A percentile compares a stretch with the other conserved stretches of the same genome.
Evolutionary conservation across 129 eudicot genomes (phyloP).

Genomic region (Centella asiatica): DNA sequence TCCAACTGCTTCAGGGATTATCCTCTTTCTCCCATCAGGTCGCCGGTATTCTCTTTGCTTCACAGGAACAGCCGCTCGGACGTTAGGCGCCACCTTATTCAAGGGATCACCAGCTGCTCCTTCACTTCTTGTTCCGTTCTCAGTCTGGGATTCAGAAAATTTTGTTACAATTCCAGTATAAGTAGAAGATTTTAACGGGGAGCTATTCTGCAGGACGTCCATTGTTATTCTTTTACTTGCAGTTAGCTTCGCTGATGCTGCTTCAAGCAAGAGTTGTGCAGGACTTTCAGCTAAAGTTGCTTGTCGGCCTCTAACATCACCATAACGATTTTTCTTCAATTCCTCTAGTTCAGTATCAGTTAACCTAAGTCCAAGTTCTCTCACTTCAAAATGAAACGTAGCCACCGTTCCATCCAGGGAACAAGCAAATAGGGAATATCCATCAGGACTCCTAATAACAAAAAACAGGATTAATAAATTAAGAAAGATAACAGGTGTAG

Average conservation of each 20-base stretch:
- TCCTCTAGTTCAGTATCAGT: constrained; percentile 72
- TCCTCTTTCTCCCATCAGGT: constrained; percentile 93
- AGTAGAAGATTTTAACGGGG: constrained; percentile 40
- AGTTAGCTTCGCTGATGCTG: constrained; percentile 58
- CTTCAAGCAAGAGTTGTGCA: constrained; percentile 86
- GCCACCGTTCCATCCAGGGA: constrained; percentile 95
- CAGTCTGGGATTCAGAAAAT: constrained; percentile 33
- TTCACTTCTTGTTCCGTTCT: constrained; percentile 34
- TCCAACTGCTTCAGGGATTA: constrained; percentile 92
- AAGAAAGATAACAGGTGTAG: not conserved
- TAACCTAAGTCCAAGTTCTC: constrained; percentile 75
- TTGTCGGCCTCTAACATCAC: constrained; percentile 87
- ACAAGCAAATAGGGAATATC: constrained; percentile 89
- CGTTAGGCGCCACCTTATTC: constrained; percentile 35
- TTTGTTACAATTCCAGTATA: constrained; percentile 31
- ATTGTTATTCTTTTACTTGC: constrained; percentile 43
- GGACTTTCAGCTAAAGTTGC: constrained; percentile 90
- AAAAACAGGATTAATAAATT: not conserved
- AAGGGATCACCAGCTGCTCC: constrained; percentile 32
- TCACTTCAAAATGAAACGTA: constrained; percentile 75
- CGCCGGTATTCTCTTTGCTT: constrained; percentile 95
- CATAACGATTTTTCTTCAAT: constrained; percentile 80
- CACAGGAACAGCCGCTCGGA: constrained; percentile 67
- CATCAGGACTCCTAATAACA: constrained; percentile 91
- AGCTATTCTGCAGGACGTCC: constrained; percentile 24